Evolutionary conservation across 306 rosid species (phyloP).

Genomic region (Notholithocarpus densiflorus): DNA sequence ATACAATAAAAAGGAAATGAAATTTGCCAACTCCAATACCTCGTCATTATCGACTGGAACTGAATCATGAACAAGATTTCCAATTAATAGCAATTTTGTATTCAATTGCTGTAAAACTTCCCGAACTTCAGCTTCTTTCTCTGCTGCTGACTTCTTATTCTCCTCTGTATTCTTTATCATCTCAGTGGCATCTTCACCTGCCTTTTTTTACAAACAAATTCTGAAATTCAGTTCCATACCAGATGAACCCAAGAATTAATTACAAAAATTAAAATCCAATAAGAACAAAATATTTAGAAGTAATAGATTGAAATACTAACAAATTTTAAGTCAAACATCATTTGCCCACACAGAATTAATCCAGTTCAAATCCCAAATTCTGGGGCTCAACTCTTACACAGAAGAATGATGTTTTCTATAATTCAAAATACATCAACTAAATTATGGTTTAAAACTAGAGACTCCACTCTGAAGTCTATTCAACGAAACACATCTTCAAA

Average conservation of each 20-base stretch:
- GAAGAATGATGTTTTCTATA: not conserved
- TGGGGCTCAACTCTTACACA: not conserved
- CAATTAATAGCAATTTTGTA: conserved; percentile 63
- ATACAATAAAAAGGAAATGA: no score
- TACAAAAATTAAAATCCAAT: not conserved
- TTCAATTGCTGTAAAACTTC: conserved; percentile 24
- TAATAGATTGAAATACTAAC: no score
- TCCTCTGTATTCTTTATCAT: conserved; percentile 58
- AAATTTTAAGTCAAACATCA: not conserved
- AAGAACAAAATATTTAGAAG: not conserved
- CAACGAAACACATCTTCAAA: not conserved
- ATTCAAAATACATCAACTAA: no score
- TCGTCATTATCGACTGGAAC: conserved; percentile 36
- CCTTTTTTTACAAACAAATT: conserved; percentile 11
- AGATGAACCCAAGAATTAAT: not conserved
- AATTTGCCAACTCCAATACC: no score
- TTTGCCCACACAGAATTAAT: not conserved
- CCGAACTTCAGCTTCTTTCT: conserved; percentile 66
- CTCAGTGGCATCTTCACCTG: conserved; percentile 57
- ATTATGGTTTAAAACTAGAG: not conserved
- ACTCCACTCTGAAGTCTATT: not conserved
- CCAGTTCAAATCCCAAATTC: not conserved
- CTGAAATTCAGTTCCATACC: not conserved
- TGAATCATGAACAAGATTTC: conserved; percentile 91
- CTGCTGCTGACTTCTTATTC: conserved; percentile 50